These are phyloP conservation scores for Castanopsis chinensis DNA, from an alignment of 306 rosid species.

Conservation along the genomic window DNA sequence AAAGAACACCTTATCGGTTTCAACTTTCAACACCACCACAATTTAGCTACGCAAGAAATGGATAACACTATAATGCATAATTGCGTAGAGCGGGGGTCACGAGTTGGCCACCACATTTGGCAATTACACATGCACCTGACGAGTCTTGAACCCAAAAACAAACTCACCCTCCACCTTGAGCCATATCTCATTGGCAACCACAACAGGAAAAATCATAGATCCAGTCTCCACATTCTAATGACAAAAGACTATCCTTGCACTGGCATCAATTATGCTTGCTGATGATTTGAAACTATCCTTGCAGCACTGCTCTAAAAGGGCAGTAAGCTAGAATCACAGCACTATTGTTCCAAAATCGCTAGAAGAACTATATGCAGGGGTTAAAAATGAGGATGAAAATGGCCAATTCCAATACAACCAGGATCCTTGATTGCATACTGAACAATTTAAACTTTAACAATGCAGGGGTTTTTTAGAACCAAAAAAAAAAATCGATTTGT, in stretches of 20 bases:
- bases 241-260: neutral
- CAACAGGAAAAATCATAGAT: neutral
- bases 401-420: neutral
- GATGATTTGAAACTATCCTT: neutral
- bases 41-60: neutral
- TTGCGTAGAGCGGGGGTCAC: neutral
- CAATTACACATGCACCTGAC: no score
- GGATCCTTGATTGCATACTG: no score
- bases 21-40: neutral
- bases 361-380: neutral
- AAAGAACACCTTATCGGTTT: neutral
- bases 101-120: no score
- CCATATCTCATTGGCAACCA: neutral
- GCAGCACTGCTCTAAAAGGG: neutral
- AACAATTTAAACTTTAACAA: neutral
- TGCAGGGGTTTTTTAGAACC: neutral
- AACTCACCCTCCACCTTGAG: no score
- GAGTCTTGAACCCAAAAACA: no score
- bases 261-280: neutral
- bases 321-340: neutral
- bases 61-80: neutral
- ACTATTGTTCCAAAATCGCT: neutral
- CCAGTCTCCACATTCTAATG: neutral
- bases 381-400: neutral
- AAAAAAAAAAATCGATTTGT: neutral